Evolutionary conservation across 768 basidiomycete genomes (phyloP).

Genomic region (Mycena filopes): DNA sequence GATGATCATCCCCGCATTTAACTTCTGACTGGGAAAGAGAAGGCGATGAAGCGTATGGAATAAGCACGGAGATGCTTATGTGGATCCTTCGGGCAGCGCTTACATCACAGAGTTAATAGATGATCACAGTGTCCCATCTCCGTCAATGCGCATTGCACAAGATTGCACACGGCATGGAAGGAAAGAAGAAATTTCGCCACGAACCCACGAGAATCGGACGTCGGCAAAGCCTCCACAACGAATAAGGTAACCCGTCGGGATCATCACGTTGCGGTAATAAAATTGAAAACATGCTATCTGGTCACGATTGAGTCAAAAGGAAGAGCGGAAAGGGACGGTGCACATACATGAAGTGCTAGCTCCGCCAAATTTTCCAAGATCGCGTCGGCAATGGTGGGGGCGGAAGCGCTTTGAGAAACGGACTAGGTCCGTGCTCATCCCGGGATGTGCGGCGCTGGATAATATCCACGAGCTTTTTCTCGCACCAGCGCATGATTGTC

Average conservation of each 20-base stretch:
- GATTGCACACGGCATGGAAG: constrained; percentile 3
- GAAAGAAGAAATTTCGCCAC: not conserved
- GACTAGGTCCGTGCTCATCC: constrained; percentile 36
- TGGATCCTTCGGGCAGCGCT: constrained; percentile 16
- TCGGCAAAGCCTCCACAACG: not conserved
- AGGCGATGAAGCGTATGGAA: constrained; percentile 20
- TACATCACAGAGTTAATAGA: constrained; percentile 15
- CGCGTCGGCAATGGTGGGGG: constrained; percentile 15
- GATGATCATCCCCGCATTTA: constrained; percentile 21
- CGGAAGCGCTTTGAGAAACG: constrained; percentile 45
- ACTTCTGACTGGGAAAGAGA: constrained; percentile 22
- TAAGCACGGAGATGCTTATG: constrained; percentile 25
- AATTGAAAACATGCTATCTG: not conserved
- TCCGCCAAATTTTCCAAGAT: constrained; percentile 31
- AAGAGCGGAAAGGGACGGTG: not conserved
- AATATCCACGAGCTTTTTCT: constrained; percentile 59
- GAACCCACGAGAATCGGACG: not conserved
- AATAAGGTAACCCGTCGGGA: not conserved
- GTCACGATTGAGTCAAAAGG: constrained; percentile 3
- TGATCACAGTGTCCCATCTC: not conserved
- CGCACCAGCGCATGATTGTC: constrained; percentile 69
- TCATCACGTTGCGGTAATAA: not conserved
- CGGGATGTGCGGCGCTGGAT: constrained; percentile 55
- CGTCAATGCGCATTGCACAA: not conserved
- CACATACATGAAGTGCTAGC: constrained; percentile 17